Conservation (phyloP, 78 protist species). For the Dictyostelium purpureum region DNA sequence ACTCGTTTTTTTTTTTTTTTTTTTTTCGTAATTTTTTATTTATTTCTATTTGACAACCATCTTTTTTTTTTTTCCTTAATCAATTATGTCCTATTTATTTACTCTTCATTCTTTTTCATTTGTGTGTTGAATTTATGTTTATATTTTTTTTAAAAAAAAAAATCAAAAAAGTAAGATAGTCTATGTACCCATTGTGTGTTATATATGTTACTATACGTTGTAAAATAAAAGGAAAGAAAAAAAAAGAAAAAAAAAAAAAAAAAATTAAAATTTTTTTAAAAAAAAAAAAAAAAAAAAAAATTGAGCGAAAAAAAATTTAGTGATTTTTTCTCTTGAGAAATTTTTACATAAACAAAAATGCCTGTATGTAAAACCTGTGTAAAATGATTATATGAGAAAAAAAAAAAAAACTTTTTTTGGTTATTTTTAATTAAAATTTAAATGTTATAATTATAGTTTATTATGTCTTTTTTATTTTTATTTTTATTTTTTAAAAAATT, state of each 20-base stretch:
- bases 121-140: too few species aligned
- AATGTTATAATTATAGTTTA: too few species aligned
- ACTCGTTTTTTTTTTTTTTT: not conserved
- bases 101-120: too few species aligned
- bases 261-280: not conserved
- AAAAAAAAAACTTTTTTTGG: too few species aligned
- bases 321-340: too few species aligned
- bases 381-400: not conserved
- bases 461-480: too few species aligned
- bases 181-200: constrained; percentile 26
- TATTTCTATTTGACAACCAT: not conserved
- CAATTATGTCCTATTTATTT: too few species aligned
- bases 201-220: not conserved
- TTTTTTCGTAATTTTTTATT: not conserved
- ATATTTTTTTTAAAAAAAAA: too few species aligned
- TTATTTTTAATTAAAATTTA: too few species aligned
- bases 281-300: not conserved
- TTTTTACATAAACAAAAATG: not conserved
- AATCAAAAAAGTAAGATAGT: not conserved
- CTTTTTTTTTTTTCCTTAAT: too few species aligned
- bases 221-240: constrained; percentile 2
- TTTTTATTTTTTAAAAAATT: too few species aligned
- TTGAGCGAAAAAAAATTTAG: not conserved
- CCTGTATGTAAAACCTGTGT: not conserved
- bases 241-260: not conserved